Evolutionary conservation across 345 rosid species (phyloP).

Genomic region (Raphanus raphanistrum): DNA sequence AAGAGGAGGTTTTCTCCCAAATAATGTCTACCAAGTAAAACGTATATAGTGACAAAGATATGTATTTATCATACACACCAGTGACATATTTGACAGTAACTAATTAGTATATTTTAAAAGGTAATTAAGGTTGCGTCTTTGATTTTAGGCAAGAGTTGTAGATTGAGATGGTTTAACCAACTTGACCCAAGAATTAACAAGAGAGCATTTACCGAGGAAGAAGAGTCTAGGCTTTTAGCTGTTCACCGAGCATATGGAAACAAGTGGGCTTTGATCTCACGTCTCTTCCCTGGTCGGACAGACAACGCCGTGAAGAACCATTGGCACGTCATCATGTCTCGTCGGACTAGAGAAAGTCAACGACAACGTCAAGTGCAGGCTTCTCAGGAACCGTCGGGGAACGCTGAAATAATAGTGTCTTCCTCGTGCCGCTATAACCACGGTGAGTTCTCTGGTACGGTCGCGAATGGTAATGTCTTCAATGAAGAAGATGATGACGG

Average conservation of each 20-base stretch:
- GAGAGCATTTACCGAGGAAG: constrained; percentile 84
- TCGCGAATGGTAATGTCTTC: constrained; percentile 5
- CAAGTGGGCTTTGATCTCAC: constrained; percentile 99
- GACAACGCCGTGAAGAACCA: constrained; percentile 98
- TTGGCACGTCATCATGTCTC: constrained; percentile 98
- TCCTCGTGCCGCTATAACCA: constrained; percentile 20
- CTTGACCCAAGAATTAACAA: constrained; percentile 91
- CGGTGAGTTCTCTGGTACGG: constrained; percentile 8
- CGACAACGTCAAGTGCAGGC: constrained; percentile 20
- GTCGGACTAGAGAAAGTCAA: constrained; percentile 68
- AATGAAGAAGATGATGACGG: constrained; percentile 12
- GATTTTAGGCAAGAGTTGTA: constrained; percentile 84
- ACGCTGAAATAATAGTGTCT: constrained; percentile 19
- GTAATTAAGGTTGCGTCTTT: constrained; percentile 5
- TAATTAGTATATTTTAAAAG: not conserved
- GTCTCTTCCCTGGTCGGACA: constrained; percentile 94
- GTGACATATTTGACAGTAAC: constrained; percentile 16
- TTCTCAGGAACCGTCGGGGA: not conserved
- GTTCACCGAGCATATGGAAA: constrained; percentile 89
- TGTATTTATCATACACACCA: not conserved
- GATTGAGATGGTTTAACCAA: constrained; percentile 98
- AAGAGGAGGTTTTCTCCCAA: not conserved
- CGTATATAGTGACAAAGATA: not conserved
- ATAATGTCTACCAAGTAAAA: not conserved
- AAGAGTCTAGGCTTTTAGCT: constrained; percentile 81